Evolutionary conservation across 2,329 filamentous ascomycete species (phyloP).

Genomic region (Aspergillus sp.): DNA sequence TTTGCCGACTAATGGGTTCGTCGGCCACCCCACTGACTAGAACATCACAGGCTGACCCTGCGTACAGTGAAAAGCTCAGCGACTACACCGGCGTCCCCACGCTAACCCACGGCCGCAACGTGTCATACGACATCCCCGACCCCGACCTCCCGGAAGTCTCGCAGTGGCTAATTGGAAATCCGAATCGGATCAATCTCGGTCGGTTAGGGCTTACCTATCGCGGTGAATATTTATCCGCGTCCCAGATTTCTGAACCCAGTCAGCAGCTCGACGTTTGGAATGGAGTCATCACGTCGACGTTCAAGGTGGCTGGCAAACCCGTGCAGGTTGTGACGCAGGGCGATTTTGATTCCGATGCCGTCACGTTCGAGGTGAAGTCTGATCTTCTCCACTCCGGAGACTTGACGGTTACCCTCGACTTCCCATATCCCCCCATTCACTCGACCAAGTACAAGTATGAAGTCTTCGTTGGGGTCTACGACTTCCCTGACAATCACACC

Average conservation of each 20-base stretch:
- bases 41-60: too few relatives aligned
- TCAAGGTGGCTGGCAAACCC: constrained; percentile 4
- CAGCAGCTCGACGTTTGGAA: constrained; percentile 23
- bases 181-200: constrained; percentile 24
- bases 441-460: constrained; percentile 23
- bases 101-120: constrained; percentile 20
- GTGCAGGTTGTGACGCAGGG: constrained; percentile 21
- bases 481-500: constrained; percentile 19
- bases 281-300: constrained; percentile 18
- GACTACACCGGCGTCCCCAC: constrained; percentile 17
- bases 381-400: constrained; percentile 8
- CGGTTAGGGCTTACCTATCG: constrained; percentile 20
- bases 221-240: not conserved
- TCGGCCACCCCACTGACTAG: too few relatives aligned
- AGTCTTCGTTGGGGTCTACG: constrained; percentile 20
- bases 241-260: constrained; percentile 5
- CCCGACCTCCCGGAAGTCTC: constrained; percentile 17
- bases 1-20: constrained; percentile 18
- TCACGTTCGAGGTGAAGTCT: constrained; percentile 11
- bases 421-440: constrained; percentile 22
- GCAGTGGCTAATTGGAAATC: constrained; percentile 23
- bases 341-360: constrained; percentile 18
- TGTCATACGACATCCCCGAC: constrained; percentile 24
- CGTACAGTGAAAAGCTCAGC: constrained; percentile 6
- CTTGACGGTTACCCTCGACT: constrained; percentile 19